A percentile compares a stretch with the other conserved stretches of the same genome.
Conservation (phyloP, 768 basidiomycete species). For the Imleria badia region DNA sequence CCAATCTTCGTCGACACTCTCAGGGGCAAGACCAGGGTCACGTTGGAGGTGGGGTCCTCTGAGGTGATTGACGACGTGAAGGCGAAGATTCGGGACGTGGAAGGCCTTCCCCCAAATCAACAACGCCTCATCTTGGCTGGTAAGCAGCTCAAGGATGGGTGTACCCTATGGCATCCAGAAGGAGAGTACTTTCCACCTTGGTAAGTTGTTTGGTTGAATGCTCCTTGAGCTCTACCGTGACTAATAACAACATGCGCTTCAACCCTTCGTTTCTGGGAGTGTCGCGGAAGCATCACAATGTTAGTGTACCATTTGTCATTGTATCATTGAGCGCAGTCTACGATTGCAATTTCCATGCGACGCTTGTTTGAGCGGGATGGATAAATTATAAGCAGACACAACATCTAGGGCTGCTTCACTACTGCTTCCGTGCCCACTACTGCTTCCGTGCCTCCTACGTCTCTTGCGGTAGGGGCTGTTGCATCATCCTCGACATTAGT, state of each 20-base stretch:
- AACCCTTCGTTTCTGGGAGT: no score
- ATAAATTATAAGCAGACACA: not conserved
- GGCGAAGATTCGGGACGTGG: slow-evolving; percentile 78
- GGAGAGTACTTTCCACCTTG: slow-evolving; percentile 68
- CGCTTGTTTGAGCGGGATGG: no score
- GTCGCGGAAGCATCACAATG: no score
- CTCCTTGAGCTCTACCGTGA: not conserved
- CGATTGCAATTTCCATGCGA: not conserved
- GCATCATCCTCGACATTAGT: not conserved
- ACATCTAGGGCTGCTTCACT: not conserved
- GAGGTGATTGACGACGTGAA: slow-evolving; percentile 80
- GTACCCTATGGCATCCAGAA: slow-evolving; percentile 79
- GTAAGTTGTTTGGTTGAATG: slow-evolving; percentile 14
- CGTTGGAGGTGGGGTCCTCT: slow-evolving; percentile 70
- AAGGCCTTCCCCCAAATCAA: slow-evolving; percentile 77
- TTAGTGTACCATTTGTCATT: slow-evolving; percentile 3
- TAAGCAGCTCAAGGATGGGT: slow-evolving; percentile 77
- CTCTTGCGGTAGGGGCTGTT: slow-evolving; percentile 6
- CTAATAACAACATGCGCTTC: no score
- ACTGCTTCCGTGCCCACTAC: no score
- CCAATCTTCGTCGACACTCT: slow-evolving; percentile 72
- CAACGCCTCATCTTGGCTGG: slow-evolving; percentile 80
- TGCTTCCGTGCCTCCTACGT: slow-evolving; percentile 12
- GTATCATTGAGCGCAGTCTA: not conserved
- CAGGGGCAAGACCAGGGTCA: slow-evolving; percentile 78